Conservation (phyloP, 768 basidiomycete species). For the Hygrocybe punicea region DNA sequence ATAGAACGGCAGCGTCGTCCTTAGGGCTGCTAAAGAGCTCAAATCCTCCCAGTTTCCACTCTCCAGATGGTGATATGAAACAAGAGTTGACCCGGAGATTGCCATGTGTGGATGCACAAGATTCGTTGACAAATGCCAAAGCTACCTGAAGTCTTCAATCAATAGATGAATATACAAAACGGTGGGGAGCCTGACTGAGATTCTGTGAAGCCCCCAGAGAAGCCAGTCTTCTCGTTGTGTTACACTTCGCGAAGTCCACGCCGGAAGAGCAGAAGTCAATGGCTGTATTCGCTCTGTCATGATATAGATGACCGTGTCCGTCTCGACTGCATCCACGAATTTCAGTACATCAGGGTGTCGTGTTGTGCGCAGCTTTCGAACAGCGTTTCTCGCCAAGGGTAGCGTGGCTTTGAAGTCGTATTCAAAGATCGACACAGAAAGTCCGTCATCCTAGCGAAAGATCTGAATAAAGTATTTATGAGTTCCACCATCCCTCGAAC, state of each 20-base stretch:
- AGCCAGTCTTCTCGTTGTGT: slow-evolving; percentile 83
- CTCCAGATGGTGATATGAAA: slow-evolving; percentile 89
- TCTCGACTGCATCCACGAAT: slow-evolving; percentile 91
- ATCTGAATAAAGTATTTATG: slow-evolving; percentile 9
- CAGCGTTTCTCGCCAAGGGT: slow-evolving; percentile 81
- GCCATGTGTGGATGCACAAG: slow-evolving; percentile 79
- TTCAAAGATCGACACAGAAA: slow-evolving; percentile 84
- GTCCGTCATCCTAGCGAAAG: slow-evolving; percentile 74
- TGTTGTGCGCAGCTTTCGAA: slow-evolving; percentile 84
- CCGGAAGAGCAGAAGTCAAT: slow-evolving; percentile 55
- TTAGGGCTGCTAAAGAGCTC: slow-evolving; percentile 82
- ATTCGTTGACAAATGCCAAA: slow-evolving; percentile 83
- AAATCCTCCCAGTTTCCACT: slow-evolving; percentile 96
- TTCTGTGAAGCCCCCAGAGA: slow-evolving; percentile 88
- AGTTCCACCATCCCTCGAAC: slow-evolving; percentile 7
- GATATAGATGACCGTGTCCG: slow-evolving; percentile 82
- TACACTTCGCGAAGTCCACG: slow-evolving; percentile 58
- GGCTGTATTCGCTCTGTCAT: slow-evolving; percentile 93
- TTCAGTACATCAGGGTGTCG: slow-evolving; percentile 96
- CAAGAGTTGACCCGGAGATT: slow-evolving; percentile 70
- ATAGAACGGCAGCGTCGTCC: slow-evolving; percentile 74
- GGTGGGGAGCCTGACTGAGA: slow-evolving; percentile 60
- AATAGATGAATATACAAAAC: slow-evolving; percentile 4
- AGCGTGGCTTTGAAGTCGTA: slow-evolving; percentile 75
- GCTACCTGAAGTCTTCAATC: slow-evolving; percentile 58